Percentiles rank a stretch among this genome's conserved stretches.
Conservation (phyloP, 2,329 filamentous ascomycete genomes). For the Leptographium lundbergii region DNA sequence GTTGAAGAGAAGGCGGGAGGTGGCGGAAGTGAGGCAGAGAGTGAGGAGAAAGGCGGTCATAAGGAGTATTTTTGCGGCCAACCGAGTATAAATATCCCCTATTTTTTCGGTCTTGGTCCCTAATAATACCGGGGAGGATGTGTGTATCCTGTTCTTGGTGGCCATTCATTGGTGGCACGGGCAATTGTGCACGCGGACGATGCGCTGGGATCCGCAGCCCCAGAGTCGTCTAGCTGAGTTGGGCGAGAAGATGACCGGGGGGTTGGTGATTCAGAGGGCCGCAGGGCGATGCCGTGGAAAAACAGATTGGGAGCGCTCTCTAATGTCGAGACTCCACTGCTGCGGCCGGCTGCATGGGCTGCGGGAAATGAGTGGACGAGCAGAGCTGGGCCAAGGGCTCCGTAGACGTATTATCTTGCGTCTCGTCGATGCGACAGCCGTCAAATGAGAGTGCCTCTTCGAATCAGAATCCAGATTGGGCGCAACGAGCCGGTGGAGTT, state of each 20-base stretch:
- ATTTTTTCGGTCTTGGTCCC: conserved; percentile 3
- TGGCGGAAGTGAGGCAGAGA: conserved; percentile 34
- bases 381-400: not conserved
- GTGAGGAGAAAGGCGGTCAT: conserved; percentile 35
- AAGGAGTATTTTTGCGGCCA: conserved; percentile 15
- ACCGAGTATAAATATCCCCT: conserved; percentile 4
- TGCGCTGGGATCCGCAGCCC: conserved; percentile 8
- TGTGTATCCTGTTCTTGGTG: not conserved
- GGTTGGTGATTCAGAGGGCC: not conserved
- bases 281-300: not conserved
- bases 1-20: conserved; percentile 31
- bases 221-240: conserved; percentile 11
- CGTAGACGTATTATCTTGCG: not conserved
- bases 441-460: not conserved
- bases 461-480: not conserved
- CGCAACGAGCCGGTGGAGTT: not conserved
- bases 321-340: conserved; percentile 6
- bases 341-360: conserved; percentile 1
- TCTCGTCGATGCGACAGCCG: not conserved
- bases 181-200: not conserved
- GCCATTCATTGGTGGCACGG: conserved; percentile 9
- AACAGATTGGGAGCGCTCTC: conserved; percentile 8
- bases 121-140: conserved; percentile 3
- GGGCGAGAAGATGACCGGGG: conserved; percentile 1
- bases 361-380: conserved; percentile 5